A percentile compares a stretch with the other conserved stretches of the same genome.
phyloP scores from a whole-genome alignment of 73 alveolate genomes.

The Uronychia setigera region DNA sequence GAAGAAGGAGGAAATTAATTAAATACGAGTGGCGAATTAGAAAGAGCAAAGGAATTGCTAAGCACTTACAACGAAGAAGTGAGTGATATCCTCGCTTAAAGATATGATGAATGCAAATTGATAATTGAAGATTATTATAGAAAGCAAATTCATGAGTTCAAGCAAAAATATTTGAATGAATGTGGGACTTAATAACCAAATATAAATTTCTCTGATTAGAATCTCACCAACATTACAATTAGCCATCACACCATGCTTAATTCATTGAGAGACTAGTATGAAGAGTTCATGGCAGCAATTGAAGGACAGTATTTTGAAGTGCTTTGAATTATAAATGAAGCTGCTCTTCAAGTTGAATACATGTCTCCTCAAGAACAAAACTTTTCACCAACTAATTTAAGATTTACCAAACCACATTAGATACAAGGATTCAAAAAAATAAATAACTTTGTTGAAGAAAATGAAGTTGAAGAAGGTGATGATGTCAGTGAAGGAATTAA shows the following conservation, averaged over 20 bases:
- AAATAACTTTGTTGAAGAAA: background rate
- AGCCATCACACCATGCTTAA: constrained; percentile 14
- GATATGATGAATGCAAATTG: constrained; percentile 56
- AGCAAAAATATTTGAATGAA: constrained; percentile 2
- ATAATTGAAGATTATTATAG: constrained; percentile 44
- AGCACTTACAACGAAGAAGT: constrained; percentile 17
- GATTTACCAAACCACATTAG: background rate
- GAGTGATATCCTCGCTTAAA: constrained; percentile 33
- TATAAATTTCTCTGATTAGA: background rate
- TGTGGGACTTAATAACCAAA: background rate
- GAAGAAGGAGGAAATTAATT: background rate
- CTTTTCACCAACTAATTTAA: too few relatives aligned
- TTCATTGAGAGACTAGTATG: constrained; percentile 15
- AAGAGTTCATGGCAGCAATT: constrained; percentile 10
- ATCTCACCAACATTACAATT: constrained; percentile 6
- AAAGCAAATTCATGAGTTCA: constrained; percentile 9
- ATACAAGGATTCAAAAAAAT: background rate
- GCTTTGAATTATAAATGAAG: constrained; percentile 12
- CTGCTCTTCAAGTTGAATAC: background rate
- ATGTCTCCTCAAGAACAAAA: too few relatives aligned
- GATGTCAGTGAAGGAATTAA: too few relatives aligned
- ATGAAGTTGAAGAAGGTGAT: too few relatives aligned
- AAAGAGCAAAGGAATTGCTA: constrained; percentile 1
- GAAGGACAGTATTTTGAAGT: constrained; percentile 21
- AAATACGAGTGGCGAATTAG: background rate